Percentiles rank a stretch among this genome's conserved stretches.
phyloP scores from a whole-genome alignment of 1,139 yeast genomes.

The Blastobotrys petasosporus region DNA sequence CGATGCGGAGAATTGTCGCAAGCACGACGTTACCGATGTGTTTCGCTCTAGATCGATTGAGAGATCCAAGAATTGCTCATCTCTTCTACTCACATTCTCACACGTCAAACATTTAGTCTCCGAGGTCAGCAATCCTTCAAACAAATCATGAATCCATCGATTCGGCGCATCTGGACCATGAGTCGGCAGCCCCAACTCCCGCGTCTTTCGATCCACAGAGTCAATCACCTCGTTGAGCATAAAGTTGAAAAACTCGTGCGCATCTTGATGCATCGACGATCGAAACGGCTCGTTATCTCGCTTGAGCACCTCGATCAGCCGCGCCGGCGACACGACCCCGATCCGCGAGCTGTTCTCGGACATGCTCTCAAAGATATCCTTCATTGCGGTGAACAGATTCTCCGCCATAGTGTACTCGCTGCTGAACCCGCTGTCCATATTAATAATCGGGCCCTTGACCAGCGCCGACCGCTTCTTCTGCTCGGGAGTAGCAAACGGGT shows the following conservation, averaged over 20 bases:
- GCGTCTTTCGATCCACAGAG: slow-evolving; percentile 39
- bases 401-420: slow-evolving; percentile 46
- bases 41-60: slow-evolving; percentile 79
- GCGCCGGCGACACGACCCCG: slow-evolving; percentile 81
- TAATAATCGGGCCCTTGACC: slow-evolving; percentile 75
- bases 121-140: slow-evolving; percentile 80
- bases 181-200: slow-evolving; percentile 24
- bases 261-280: slow-evolving; percentile 95
- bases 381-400: slow-evolving; percentile 63
- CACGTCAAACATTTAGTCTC: slow-evolving; percentile 89
- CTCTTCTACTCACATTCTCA: slow-evolving; percentile 77
- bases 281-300: slow-evolving; percentile 79
- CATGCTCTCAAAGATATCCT: slow-evolving; percentile 82
- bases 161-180: slow-evolving; percentile 22
- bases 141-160: slow-evolving; percentile 63
- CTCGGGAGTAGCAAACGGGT: slow-evolving; percentile 58
- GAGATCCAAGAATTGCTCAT: slow-evolving; percentile 80
- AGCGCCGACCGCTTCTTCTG: slow-evolving; percentile 77
- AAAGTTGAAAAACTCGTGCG: slow-evolving; percentile 91
- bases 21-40: slow-evolving; percentile 66
- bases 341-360: slow-evolving; percentile 60
- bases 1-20: slow-evolving; percentile 74
- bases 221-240: slow-evolving; percentile 79
- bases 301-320: slow-evolving; percentile 68
- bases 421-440: slow-evolving; percentile 59